These are phyloP conservation scores for Fusarium tanahbumbuense DNA, from an alignment of 2,329 filamentous ascomycete genomes.

Conservation along the genomic window DNA sequence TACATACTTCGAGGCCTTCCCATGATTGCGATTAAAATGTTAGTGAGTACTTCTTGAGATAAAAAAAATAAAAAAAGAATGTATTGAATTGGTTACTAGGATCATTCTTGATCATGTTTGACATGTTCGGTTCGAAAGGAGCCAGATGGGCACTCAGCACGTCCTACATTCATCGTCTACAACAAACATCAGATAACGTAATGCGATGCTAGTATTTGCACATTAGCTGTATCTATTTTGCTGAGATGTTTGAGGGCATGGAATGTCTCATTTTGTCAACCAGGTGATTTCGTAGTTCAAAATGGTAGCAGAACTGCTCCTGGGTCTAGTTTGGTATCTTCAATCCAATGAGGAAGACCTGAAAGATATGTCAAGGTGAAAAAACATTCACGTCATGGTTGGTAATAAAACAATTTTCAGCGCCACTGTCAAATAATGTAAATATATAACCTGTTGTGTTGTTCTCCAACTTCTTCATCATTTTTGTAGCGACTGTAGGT, in stretches of 20 bases:
- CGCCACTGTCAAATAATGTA: conserved; percentile 4
- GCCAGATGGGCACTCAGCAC: neutral
- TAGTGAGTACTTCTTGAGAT: neutral
- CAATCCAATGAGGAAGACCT: conserved; percentile 24
- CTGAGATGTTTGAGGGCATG: too few relatives aligned
- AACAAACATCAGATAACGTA: neutral
- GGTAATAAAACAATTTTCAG: conserved; percentile 6
- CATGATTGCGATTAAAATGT: neutral
- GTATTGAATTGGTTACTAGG: neutral
- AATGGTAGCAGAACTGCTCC: conserved; percentile 7
- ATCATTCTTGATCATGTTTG: neutral
- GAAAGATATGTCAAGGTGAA: conserved; percentile 6
- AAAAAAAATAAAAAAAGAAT: rapidly evolving
- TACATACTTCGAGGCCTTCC: neutral
- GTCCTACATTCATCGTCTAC: rapidly evolving
- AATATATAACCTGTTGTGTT: neutral
- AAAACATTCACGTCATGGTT: conserved; percentile 43
- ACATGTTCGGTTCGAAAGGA: neutral
- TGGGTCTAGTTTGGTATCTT: conserved; percentile 6
- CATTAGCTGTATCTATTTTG: too few relatives aligned
- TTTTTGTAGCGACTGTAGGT: neutral
- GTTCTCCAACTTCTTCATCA: neutral
- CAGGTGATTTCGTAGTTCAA: neutral
- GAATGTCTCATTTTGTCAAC: neutral
- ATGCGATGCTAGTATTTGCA: neutral